Percentiles rank a stretch among this genome's conserved stretches.
Conservation (phyloP, 148 eudicot species). For the Rheum nobile region DNA sequence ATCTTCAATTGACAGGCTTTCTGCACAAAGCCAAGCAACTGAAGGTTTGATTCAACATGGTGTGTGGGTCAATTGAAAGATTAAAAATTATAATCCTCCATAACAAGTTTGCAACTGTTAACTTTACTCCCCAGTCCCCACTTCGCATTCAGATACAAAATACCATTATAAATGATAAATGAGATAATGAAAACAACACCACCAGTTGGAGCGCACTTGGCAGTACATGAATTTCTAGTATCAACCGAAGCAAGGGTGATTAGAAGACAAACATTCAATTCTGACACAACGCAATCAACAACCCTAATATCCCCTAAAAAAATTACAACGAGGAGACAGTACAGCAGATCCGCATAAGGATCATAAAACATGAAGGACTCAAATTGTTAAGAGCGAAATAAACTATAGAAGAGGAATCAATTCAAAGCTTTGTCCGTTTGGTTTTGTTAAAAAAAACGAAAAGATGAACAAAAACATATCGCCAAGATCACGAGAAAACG, state of each 20-base stretch:
- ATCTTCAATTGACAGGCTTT: too few relatives aligned
- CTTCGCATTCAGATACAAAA: too few relatives aligned
- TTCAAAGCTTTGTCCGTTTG: too few relatives aligned
- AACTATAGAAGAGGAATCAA: background rate
- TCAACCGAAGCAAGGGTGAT: constrained; percentile 38
- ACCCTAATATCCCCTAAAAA: background rate
- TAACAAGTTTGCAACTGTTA: too few relatives aligned
- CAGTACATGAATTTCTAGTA: constrained; percentile 60
- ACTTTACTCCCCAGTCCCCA: too few relatives aligned
- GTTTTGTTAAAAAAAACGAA: too few relatives aligned
- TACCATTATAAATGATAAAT: background rate
- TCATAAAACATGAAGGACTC: background rate
- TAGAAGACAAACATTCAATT: constrained; percentile 3
- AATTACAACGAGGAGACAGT: background rate
- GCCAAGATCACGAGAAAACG: background rate
- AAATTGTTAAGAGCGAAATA: background rate
- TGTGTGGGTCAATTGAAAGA: too few relatives aligned
- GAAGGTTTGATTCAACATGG: too few relatives aligned
- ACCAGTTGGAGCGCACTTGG: constrained; percentile 84
- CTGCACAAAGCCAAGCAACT: too few relatives aligned
- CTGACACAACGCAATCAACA: background rate
- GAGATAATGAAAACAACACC: constrained; percentile 25
- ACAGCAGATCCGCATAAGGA: background rate
- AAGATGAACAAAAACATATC: too few relatives aligned
- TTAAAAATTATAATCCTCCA: too few relatives aligned